Evolutionary conservation across 345 rosid species (phyloP).

Genomic region (Passiflora organensis): DNA sequence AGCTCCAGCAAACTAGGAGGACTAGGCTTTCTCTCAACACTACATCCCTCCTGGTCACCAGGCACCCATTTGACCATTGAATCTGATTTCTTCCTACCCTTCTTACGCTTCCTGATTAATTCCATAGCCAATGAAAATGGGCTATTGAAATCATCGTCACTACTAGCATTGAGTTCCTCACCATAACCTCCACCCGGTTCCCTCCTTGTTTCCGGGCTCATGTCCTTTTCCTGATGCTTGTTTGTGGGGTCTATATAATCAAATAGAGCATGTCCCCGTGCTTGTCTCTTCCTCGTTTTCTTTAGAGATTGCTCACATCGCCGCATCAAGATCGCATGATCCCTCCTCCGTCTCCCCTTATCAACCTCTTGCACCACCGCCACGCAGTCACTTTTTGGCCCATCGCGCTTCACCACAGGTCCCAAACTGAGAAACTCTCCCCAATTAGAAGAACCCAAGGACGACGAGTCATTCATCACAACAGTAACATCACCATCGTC

Average conservation of each 20-base stretch:
- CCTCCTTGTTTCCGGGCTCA: neutral
- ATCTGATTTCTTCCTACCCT: neutral
- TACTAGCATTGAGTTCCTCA: neutral
- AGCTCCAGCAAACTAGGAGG: constrained; percentile 33
- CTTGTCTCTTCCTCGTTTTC: neutral
- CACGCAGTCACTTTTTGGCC: neutral
- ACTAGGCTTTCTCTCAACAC: neutral
- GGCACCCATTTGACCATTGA: constrained; percentile 22
- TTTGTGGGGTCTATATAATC: constrained; percentile 4
- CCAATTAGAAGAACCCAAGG: too few relatives aligned
- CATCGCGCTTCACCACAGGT: neutral
- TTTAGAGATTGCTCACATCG: too few relatives aligned
- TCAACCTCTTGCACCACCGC: neutral
- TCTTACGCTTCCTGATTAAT: constrained; percentile 22
- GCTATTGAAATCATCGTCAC: constrained; percentile 11
- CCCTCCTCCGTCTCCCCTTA: neutral
- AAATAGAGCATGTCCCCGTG: constrained; percentile 10
- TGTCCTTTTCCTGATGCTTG: neutral
- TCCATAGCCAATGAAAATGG: constrained; percentile 28
- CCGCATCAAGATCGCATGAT: too few relatives aligned
- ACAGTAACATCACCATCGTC: too few relatives aligned
- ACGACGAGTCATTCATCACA: neutral
- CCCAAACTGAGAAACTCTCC: neutral
- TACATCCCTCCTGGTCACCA: neutral
- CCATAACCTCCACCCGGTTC: neutral